Percentiles rank a stretch among this genome's conserved stretches.
phyloP scores from a whole-genome alignment of 148 eudicot species.

The Dysphania ambrosioides region DNA sequence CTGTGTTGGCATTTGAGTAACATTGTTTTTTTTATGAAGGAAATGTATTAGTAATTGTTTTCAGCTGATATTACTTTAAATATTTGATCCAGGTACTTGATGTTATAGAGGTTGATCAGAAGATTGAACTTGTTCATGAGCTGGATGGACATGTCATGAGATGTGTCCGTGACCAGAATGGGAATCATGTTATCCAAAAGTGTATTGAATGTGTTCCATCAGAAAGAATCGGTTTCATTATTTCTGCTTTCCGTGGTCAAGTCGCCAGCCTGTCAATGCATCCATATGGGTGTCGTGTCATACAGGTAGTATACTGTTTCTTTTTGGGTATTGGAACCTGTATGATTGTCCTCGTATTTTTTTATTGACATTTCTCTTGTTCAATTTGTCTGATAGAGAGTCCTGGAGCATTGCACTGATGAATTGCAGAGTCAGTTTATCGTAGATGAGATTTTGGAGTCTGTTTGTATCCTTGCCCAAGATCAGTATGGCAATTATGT shows the following conservation, averaged over 20 bases:
- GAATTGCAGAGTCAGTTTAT: constrained; percentile 62
- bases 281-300: constrained; percentile 97
- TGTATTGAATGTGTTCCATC: constrained; percentile 83
- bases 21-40: too few relatives aligned
- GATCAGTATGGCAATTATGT: constrained; percentile 98
- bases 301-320: constrained; percentile 53
- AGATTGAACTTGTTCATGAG: constrained; percentile 67
- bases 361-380: constrained; percentile 3
- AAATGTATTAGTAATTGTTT: background rate
- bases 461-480: constrained; percentile 75
- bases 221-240: constrained; percentile 64
- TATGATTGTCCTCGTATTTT: background rate
- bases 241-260: constrained; percentile 69
- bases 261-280: constrained; percentile 77
- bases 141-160: constrained; percentile 83
- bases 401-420: constrained; percentile 76
- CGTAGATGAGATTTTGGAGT: constrained; percentile 84
- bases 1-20: background rate
- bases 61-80: constrained; percentile 10
- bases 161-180: constrained; percentile 95
- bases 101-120: constrained; percentile 84
- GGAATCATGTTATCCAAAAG: constrained; percentile 91
- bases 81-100: constrained; percentile 70
- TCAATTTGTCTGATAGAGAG: constrained; percentile 48
- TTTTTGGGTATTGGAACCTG: background rate